phyloP scores from a whole-genome alignment of 139 green algal genomes.

The Edaphochlamys debaryana region DNA sequence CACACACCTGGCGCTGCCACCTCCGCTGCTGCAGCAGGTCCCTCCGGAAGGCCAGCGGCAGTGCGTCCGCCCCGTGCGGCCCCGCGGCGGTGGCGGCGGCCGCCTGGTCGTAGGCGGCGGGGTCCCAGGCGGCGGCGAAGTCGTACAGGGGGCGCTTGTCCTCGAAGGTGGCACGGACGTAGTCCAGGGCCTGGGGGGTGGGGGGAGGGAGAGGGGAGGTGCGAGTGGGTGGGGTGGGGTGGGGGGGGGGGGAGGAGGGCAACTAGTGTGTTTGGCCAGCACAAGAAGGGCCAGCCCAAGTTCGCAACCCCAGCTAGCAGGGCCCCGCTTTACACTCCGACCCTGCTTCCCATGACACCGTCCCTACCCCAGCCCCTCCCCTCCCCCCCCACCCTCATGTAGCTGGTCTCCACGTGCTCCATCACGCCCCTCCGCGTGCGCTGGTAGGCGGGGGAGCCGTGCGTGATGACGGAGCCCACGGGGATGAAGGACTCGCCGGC shows the following conservation, averaged over 20 bases:
- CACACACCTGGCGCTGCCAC: slow-evolving; percentile 39
- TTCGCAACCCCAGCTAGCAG: too few relatives aligned
- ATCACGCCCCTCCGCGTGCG: not conserved
- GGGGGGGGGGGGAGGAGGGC: too few relatives aligned
- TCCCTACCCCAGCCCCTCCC: too few relatives aligned
- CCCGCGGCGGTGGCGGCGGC: not conserved
- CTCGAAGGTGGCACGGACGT: slow-evolving; percentile 29
- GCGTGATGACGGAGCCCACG: slow-evolving; percentile 7
- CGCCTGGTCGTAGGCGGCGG: slow-evolving; percentile 21
- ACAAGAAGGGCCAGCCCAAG: too few relatives aligned
- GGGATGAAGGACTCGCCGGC: slow-evolving; percentile 8
- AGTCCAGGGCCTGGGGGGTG: slow-evolving; percentile 15
- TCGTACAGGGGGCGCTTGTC: slow-evolving; percentile 43
- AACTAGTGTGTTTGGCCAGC: too few relatives aligned
- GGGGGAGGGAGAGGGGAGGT: not conserved
- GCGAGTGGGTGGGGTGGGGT: not conserved
- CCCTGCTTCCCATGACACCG: too few relatives aligned
- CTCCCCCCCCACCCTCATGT: too few relatives aligned
- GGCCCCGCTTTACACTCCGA: too few relatives aligned
- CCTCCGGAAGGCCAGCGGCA: slow-evolving; percentile 7
- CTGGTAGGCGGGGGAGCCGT: slow-evolving; percentile 15
- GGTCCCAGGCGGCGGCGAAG: slow-evolving; percentile 32
- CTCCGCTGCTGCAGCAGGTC: slow-evolving; percentile 51
- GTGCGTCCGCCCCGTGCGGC: not conserved
- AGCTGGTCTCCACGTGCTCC: slow-evolving; percentile 38